These are phyloP conservation scores for Botrytis cinerea DNA, from an alignment of 2,329 filamentous ascomycete species.

Conservation along the genomic window DNA sequence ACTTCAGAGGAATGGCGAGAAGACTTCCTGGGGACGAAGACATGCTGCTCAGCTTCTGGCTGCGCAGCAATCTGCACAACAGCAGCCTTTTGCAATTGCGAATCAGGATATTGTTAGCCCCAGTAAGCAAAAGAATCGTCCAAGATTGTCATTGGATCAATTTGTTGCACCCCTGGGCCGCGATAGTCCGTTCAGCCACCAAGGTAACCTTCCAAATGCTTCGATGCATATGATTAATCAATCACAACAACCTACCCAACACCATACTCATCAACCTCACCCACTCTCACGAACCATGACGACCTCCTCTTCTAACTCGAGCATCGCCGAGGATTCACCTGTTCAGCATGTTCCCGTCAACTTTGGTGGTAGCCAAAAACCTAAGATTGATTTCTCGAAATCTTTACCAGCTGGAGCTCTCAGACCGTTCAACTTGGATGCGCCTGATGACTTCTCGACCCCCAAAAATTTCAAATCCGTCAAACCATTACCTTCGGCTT, in stretches of 20 bases:
- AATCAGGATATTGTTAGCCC: slow-evolving; percentile 56
- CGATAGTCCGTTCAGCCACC: slow-evolving; percentile 64
- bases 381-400: slow-evolving; percentile 65
- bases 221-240: slow-evolving; percentile 53
- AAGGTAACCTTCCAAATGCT: slow-evolving; percentile 54
- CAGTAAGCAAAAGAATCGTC: slow-evolving; percentile 59
- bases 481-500: slow-evolving; percentile 77
- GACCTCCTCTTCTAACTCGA: slow-evolving; percentile 82
- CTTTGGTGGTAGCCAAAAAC: slow-evolving; percentile 54
- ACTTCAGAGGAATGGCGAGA: slow-evolving; percentile 76
- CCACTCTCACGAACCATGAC: slow-evolving; percentile 85
- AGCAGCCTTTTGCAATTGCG: slow-evolving; percentile 25
- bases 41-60: slow-evolving; percentile 52
- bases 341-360: slow-evolving; percentile 59
- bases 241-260: slow-evolving; percentile 26
- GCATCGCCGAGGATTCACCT: slow-evolving; percentile 70
- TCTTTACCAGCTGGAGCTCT: slow-evolving; percentile 70
- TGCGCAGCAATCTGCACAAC: slow-evolving; percentile 40
- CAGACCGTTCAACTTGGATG: slow-evolving; percentile 47
- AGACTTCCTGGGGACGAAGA: slow-evolving; percentile 62
- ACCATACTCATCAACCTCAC: slow-evolving; percentile 61
- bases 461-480: slow-evolving; percentile 75
- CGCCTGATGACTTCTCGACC: slow-evolving; percentile 64
- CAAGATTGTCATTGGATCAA: slow-evolving; percentile 78
- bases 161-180: slow-evolving; percentile 66